Percentiles rank a stretch among this genome's conserved stretches.
phyloP scores from a whole-genome alignment of 306 rosid species.

The Alnus glutinosa region DNA sequence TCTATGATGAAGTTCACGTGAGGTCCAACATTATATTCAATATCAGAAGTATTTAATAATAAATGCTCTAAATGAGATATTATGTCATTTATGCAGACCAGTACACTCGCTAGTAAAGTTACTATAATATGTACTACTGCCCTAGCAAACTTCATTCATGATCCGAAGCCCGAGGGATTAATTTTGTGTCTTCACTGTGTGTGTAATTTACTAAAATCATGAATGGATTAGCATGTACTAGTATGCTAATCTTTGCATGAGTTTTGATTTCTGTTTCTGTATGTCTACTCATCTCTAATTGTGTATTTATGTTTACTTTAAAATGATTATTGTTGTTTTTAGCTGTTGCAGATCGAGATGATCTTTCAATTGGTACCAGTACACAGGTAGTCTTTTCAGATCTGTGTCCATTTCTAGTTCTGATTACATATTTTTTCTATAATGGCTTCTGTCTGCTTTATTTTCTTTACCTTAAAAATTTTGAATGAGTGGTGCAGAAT shows the following conservation, averaged over 20 bases:
- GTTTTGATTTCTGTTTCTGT: not conserved
- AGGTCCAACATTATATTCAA: not conserved
- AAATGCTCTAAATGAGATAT: too few species aligned
- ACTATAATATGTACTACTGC: not conserved
- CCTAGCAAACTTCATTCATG: not conserved
- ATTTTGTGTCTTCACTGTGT: not conserved
- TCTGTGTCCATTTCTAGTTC: constrained; percentile 3
- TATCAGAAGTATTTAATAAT: not conserved
- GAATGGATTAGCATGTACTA: not conserved
- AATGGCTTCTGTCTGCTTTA: not conserved
- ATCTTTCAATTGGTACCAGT: constrained; percentile 41
- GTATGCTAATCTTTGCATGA: not conserved
- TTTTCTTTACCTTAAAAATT: constrained; percentile 8
- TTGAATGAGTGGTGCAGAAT: constrained; percentile 43
- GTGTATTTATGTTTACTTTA: not conserved
- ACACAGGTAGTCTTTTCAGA: constrained; percentile 49
- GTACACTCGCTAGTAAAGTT: not conserved
- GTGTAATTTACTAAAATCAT: not conserved
- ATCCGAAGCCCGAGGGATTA: not conserved
- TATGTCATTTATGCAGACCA: not conserved
- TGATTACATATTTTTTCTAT: constrained; percentile 21
- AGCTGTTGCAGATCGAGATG: constrained; percentile 62
- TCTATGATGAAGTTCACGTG: not conserved
- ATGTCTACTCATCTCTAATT: too few species aligned
- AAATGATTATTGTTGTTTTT: constrained; percentile 25